These are phyloP conservation scores for Ceratonia siliqua DNA, from an alignment of 306 rosid genomes.

Conservation along the genomic window DNA sequence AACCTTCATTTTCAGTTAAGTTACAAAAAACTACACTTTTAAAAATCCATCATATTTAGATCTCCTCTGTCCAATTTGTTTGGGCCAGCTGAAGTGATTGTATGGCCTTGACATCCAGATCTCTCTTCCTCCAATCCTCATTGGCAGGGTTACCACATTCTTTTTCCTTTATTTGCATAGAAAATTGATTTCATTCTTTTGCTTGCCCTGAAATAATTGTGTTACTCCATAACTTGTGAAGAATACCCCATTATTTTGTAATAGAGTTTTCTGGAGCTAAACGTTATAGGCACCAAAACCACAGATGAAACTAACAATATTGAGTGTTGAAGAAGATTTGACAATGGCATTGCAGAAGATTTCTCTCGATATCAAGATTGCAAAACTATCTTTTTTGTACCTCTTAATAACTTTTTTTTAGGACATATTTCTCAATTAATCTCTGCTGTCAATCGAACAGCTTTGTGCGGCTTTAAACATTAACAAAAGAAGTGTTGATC, in stretches of 20 bases:
- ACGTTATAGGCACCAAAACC: conserved; percentile 8
- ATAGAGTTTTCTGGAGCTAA: neutral
- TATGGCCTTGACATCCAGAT: conserved; percentile 19
- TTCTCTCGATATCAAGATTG: conserved; percentile 10
- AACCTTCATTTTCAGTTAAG: neutral
- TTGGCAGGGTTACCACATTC: neutral
- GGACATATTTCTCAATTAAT: conserved; percentile 25
- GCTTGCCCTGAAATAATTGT: conserved; percentile 11
- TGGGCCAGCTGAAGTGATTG: neutral
- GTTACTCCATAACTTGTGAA: conserved; percentile 1
- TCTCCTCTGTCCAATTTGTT: neutral
- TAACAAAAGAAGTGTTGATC: conserved; percentile 85
- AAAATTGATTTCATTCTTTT: conserved; percentile 28
- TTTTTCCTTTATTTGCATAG: neutral
- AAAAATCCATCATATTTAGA: conserved; percentile 16
- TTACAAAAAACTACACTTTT: conserved; percentile 13
- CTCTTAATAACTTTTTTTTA: neutral
- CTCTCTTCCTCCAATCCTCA: conserved; percentile 20
- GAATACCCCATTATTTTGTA: conserved; percentile 16
- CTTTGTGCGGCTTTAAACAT: conserved; percentile 76
- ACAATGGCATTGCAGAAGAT: conserved; percentile 19
- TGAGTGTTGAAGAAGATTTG: conserved; percentile 27
- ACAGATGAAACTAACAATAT: conserved; percentile 8
- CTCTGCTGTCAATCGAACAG: conserved; percentile 53
- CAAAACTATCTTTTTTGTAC: conserved; percentile 14